Evolutionary conservation across 768 basidiomycete genomes (phyloP).

Genomic region (Hemileccinum impolitum): DNA sequence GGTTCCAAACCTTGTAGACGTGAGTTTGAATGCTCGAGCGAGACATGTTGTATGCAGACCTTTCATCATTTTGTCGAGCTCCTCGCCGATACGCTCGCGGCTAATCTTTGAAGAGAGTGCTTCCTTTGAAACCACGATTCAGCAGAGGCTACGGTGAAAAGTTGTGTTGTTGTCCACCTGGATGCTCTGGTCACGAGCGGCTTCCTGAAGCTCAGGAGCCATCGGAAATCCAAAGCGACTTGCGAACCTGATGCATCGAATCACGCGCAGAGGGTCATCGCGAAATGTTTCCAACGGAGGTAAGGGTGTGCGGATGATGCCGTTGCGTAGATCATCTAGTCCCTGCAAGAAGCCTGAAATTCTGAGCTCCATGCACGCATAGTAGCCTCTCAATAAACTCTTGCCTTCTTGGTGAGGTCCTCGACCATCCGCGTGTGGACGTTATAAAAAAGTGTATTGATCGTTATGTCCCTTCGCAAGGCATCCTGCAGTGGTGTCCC

Average conservation of each 20-base stretch:
- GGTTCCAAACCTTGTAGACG: constrained; percentile 65
- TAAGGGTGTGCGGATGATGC: constrained; percentile 85
- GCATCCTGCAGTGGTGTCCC: constrained; percentile 94
- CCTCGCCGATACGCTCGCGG: constrained; percentile 88
- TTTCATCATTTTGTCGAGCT: constrained; percentile 92
- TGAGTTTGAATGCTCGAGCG: constrained; percentile 2
- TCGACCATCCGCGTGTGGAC: constrained; percentile 83
- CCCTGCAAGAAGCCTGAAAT: constrained; percentile 48
- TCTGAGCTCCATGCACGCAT: constrained; percentile 5
- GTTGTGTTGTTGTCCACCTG: constrained; percentile 42
- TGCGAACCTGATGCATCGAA: constrained; percentile 89
- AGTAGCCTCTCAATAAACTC: not conserved
- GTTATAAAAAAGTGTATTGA: constrained; percentile 96
- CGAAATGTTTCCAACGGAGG: constrained; percentile 83
- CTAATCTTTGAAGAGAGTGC: constrained; percentile 79
- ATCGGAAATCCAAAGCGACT: constrained; percentile 84
- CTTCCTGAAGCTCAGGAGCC: constrained; percentile 60
- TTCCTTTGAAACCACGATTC: constrained; percentile 35
- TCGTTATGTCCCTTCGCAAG: constrained; percentile 85
- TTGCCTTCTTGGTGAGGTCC: constrained; percentile 78
- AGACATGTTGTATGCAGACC: constrained; percentile 39
- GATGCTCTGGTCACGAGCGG: constrained; percentile 58
- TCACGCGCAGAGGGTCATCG: constrained; percentile 92
- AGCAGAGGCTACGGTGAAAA: not conserved
- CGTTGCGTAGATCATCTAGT: constrained; percentile 73